These are phyloP conservation scores for Ceratobasidium papillatum DNA, from an alignment of 1,284 basidiomycete genomes.

Conservation along the genomic window DNA sequence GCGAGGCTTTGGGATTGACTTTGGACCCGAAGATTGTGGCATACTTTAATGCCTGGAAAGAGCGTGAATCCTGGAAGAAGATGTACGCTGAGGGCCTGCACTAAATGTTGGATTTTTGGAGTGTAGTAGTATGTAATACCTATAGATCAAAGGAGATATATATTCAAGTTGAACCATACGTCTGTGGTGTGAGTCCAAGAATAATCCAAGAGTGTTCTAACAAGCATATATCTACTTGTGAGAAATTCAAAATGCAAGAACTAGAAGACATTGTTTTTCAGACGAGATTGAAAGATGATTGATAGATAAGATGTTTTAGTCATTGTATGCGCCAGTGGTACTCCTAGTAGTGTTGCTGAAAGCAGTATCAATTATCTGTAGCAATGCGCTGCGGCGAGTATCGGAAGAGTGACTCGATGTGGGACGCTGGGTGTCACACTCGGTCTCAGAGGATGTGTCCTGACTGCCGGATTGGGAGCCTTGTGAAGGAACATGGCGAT, in stretches of 20 bases:
- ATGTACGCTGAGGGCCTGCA: slow-evolving; percentile 64
- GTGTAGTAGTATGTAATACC: background rate
- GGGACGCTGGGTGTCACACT: background rate
- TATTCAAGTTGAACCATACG: background rate
- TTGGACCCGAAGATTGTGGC: slow-evolving; percentile 55
- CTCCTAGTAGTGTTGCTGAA: background rate
- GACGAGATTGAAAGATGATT: background rate
- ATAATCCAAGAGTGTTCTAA: background rate
- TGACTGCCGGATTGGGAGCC: background rate
- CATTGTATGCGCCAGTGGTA: background rate
- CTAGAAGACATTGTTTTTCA: no score
- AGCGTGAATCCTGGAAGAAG: slow-evolving; percentile 73
- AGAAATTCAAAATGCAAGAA: no score
- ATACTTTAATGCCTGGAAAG: slow-evolving; percentile 67
- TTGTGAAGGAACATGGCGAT: background rate
- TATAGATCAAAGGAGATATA: slow-evolving; percentile 5
- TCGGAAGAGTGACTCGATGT: background rate
- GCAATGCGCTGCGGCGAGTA: background rate
- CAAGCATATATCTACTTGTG: no score
- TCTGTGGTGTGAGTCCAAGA: background rate
- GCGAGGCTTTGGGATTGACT: slow-evolving; percentile 55
- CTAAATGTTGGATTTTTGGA: slow-evolving; percentile 48
- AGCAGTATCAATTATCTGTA: background rate
- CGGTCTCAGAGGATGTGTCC: background rate
- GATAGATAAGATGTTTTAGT: background rate